Evolutionary conservation across 2,329 filamentous ascomycete genomes (phyloP), one percentile per base, ranked within the genome.

Genomic region (Trichoderma sp.): DNA sequence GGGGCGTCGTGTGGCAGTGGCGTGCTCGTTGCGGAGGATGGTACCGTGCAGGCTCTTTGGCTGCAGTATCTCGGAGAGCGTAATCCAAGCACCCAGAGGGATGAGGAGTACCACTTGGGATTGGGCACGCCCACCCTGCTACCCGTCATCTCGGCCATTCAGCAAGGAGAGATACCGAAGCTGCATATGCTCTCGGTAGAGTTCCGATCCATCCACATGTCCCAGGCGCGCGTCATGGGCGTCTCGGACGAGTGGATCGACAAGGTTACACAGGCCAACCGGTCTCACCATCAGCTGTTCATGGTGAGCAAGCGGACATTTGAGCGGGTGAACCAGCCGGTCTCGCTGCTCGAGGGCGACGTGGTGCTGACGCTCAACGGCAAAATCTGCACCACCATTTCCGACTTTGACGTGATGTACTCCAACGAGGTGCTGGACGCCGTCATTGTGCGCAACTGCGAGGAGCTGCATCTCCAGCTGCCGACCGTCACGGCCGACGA

Each of bases 381-480:
- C 71, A 91, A 94, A 74, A 88, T 98, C 68, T 94, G 98, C 77
- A 99, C 96, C 0, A 89, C 92, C 56, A 93, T 97, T 63, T 90
- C 90, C 0, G 93, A 99, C 77, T 85, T 99, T 50, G 95, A 99
- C 75, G 84, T 97, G 70, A 98, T 98, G 95, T 99, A 99, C 79
- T 89, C 90, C 71, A 88, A 96, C 73, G 89, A 94, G 66, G 77
- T 85, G 39, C 85, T 99, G 1, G 90, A 96, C 70, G 93, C 93
- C 3, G 84, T 93, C 65, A 90, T 99, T 69, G 88, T 99, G 26
- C 90, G 95, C 52, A 90, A 94, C 74, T 91, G 92, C 69, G 78
- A 93, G 71, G 90, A 96, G 79, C 82, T 96, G 73, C 81, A 80
- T 14, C 82, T 98, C 67, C 85, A 88, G 72, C 85, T 98, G 19